Evolutionary conservation across 176 grass and related monocot genomes (phyloP).

Genomic region (Raddia guianensis): DNA sequence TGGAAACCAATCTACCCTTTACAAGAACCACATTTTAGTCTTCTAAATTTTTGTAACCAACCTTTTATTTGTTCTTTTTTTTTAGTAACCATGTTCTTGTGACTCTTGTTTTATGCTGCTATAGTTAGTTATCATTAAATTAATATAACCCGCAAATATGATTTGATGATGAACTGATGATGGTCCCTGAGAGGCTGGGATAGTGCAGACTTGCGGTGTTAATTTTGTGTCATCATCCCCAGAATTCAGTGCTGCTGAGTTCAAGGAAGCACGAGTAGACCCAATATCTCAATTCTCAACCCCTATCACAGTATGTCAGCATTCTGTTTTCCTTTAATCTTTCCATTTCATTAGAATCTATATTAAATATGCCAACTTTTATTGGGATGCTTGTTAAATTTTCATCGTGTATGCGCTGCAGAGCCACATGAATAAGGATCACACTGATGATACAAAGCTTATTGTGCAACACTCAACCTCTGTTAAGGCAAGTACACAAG

Average conservation of each 20-base stretch:
- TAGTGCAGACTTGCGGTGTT: background rate
- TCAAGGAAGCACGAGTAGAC: slow-evolving; percentile 77
- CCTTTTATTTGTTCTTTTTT: slow-evolving; percentile 25
- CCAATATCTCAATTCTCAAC: slow-evolving; percentile 89
- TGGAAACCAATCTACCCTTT: background rate
- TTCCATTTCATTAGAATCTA: background rate
- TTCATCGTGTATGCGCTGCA: slow-evolving; percentile 41
- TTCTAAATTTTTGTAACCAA: background rate
- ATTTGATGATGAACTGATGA: background rate
- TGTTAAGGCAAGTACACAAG: slow-evolving; percentile 63
- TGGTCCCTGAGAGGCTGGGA: slow-evolving; percentile 22
- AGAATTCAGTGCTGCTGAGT: slow-evolving; percentile 85
- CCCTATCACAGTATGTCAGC: slow-evolving; percentile 63
- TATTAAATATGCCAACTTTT: slow-evolving; percentile 2
- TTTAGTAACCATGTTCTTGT: background rate
- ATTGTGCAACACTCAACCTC: slow-evolving; percentile 83
- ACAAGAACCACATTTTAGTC: background rate
- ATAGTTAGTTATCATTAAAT: slow-evolving; percentile 4
- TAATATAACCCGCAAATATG: slow-evolving; percentile 21
- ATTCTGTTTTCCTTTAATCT: slow-evolving; percentile 25
- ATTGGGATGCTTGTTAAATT: slow-evolving; percentile 14
- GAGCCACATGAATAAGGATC: slow-evolving; percentile 98
- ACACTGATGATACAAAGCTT: slow-evolving; percentile 87
- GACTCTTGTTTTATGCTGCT: background rate
- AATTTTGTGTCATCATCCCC: slow-evolving; percentile 25